Evolutionary conservation across 2,329 filamentous ascomycete genomes (phyloP), one percentile per base, ranked within the genome.

Genomic region (Colletotrichum tropicale): DNA sequence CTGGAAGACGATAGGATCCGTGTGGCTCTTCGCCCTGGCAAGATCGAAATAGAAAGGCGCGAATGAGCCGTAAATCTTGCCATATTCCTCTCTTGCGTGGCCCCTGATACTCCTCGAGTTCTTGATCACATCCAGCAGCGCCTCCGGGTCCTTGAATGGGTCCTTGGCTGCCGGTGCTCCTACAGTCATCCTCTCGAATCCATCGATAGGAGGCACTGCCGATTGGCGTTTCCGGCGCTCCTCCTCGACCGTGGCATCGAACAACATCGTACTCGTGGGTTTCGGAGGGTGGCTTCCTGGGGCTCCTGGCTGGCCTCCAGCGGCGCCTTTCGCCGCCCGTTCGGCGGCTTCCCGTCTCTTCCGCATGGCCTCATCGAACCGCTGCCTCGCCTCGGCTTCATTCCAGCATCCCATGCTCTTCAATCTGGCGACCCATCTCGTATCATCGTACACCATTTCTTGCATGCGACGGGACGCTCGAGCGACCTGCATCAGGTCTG

Each of bases 401-500:
- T 98, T 94, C 97, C 97, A 99, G 79, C 94, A 94, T 3, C 94
- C 95, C 93, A 99, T 98, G 74, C 90, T 93, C 82, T 94, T 94
- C 70, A 99, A 86, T 77, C 95, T 91, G 78, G 95, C 92, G 52
- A 98, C 94, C 97, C 97, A 99, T 87, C 96, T 91, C 66, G 96
- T 95, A 84, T 99, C 97, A 84, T 99, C 97, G 85, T 98, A 99
- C 5, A 98, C 96, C 96, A 99, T 99, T 86, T 99, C 97, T 82
- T 94, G 94, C 90, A 98, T 92, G 76, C 95, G 94, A 82, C 92
- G 94, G 74, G 95, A 98, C 28, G 94, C 93, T 77, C 94, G 93
- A 60, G 97, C 96, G 82, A 95, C 96, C 79, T 93, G 92, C 83
- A 98, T 91, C 81, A 98, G 93, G 84, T 98, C 96, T 76, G 93